These are phyloP conservation scores for Geoglossum glabrum DNA, from an alignment of 495 filamentous ascomycete genomes.

Conservation along the genomic window DNA sequence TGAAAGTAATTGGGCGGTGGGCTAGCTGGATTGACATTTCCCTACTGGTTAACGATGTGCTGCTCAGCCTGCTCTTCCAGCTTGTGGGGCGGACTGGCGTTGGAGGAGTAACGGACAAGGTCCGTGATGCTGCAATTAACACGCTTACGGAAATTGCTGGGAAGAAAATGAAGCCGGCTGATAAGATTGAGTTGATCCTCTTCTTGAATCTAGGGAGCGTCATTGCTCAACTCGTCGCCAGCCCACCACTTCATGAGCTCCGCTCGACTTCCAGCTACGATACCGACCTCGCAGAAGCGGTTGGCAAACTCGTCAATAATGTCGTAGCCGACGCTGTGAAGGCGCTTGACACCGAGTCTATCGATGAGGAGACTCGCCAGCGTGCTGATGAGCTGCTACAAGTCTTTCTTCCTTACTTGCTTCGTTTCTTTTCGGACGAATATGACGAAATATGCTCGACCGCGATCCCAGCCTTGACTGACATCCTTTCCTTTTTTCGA, in stretches of 20 bases:
- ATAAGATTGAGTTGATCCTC: conserved; percentile 84
- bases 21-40: conserved; percentile 96
- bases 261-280: conserved; percentile 73
- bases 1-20: conserved; percentile 83
- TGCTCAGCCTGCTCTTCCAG: conserved; percentile 67
- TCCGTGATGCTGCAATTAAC: conserved; percentile 73
- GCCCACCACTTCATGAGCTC: conserved; percentile 53
- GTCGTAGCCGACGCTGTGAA: conserved; percentile 68
- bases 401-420: conserved; percentile 60
- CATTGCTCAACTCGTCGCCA: conserved; percentile 59
- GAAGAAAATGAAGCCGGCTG: conserved; percentile 88
- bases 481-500: conserved; percentile 71
- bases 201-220: conserved; percentile 74
- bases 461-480: conserved; percentile 75
- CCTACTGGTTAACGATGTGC: conserved; percentile 70
- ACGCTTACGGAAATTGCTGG: conserved; percentile 85
- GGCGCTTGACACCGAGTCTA: conserved; percentile 41
- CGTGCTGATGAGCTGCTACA: conserved; percentile 57
- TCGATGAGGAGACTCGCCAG: conserved; percentile 30
- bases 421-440: conserved; percentile 92
- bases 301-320: conserved; percentile 91
- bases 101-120: conserved; percentile 42
- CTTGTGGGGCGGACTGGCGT: conserved; percentile 38
- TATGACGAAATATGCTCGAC: conserved; percentile 95
- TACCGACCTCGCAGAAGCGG: conserved; percentile 79